These are phyloP conservation scores for Cutaneotrichosporon spelunceum DNA, from an alignment of 1,284 basidiomycete species.

Conservation along the genomic window DNA sequence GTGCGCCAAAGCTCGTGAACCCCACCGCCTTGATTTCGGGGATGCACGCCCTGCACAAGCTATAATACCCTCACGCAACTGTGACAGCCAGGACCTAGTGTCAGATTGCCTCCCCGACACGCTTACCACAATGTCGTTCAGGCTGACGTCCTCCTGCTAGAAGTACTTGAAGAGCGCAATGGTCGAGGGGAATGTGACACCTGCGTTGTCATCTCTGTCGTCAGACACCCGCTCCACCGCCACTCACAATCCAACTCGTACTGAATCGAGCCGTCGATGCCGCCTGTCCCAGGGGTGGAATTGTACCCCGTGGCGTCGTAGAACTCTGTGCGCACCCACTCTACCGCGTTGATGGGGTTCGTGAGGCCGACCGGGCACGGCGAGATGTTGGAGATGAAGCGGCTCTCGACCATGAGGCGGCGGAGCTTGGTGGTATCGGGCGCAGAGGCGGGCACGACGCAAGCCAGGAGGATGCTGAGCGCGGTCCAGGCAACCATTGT, in stretches of 20 bases:
- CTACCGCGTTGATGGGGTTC: conserved; percentile 19
- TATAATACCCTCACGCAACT: conserved; percentile 18
- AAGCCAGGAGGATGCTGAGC: background rate
- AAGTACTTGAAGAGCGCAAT: conserved; percentile 20
- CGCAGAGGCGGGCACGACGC: background rate
- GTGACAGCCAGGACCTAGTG: conserved; percentile 18
- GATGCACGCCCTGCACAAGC: conserved; percentile 20
- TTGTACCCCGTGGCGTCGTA: conserved; percentile 24
- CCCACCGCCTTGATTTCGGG: conserved; percentile 3
- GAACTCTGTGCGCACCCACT: conserved; percentile 26
- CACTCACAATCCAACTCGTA: conserved; percentile 22
- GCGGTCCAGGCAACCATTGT: background rate
- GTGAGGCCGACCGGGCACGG: conserved; percentile 38
- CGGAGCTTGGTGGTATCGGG: conserved; percentile 17
- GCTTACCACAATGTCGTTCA: conserved; percentile 21
- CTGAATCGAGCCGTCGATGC: conserved; percentile 24
- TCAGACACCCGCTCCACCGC: background rate
- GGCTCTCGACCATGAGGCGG: conserved; percentile 17
- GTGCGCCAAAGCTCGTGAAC: conserved; percentile 10
- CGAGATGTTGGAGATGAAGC: conserved; percentile 16
- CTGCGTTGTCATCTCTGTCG: conserved; percentile 18
- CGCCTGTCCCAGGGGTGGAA: conserved; percentile 20
- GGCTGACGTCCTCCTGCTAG: conserved; percentile 18
- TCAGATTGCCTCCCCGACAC: background rate
- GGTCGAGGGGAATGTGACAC: conserved; percentile 14